phyloP scores from a whole-genome alignment of 352 stramenopile species.

The Thraustochytrium sp. region DNA sequence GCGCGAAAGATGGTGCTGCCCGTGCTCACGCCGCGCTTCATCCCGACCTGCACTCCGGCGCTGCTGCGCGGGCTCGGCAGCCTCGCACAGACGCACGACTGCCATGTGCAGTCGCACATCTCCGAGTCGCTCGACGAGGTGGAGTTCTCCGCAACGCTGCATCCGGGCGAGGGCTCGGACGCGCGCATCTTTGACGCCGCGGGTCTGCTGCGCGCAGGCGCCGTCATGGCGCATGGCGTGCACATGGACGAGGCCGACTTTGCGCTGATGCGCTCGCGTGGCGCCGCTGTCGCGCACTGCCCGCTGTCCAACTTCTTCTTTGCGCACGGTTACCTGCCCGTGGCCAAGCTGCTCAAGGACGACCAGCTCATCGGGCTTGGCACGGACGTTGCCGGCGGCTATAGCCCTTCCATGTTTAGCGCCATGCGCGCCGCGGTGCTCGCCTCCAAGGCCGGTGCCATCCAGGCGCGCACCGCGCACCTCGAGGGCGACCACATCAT shows the following conservation, averaged over 20 bases:
- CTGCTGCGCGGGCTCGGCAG: slow-evolving; percentile 71
- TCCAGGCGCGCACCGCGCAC: slow-evolving; percentile 17
- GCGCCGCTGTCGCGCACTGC: slow-evolving; percentile 82
- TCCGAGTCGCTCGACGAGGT: slow-evolving; percentile 80
- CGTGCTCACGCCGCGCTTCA: slow-evolving; percentile 85
- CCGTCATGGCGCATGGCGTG: slow-evolving; percentile 90
- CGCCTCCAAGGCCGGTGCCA: slow-evolving; percentile 55
- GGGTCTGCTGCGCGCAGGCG: slow-evolving; percentile 73
- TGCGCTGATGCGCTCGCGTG: slow-evolving; percentile 59
- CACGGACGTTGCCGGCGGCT: slow-evolving; percentile 86
- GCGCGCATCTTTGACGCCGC: slow-evolving; percentile 71
- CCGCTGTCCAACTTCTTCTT: slow-evolving; percentile 90
- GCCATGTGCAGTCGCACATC: slow-evolving; percentile 80
- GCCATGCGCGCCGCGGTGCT: slow-evolving; percentile 78
- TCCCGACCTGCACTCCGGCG: slow-evolving; percentile 75
- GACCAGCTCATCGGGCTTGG: slow-evolving; percentile 79
- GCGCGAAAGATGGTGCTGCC: slow-evolving; percentile 65
- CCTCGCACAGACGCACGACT: slow-evolving; percentile 70
- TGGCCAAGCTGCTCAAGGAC: slow-evolving; percentile 56
- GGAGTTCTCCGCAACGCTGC: slow-evolving; percentile 68
- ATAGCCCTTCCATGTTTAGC: slow-evolving; percentile 86
- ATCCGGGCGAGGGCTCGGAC: slow-evolving; percentile 68
- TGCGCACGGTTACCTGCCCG: slow-evolving; percentile 57
- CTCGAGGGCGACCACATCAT: slow-evolving; percentile 47
- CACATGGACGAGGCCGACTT: slow-evolving; percentile 70